Evolutionary conservation across 164 flowering plant genomes (phyloP), one percentile per base, ranked within the genome.

Genomic region (Macadamia integrifolia): DNA sequence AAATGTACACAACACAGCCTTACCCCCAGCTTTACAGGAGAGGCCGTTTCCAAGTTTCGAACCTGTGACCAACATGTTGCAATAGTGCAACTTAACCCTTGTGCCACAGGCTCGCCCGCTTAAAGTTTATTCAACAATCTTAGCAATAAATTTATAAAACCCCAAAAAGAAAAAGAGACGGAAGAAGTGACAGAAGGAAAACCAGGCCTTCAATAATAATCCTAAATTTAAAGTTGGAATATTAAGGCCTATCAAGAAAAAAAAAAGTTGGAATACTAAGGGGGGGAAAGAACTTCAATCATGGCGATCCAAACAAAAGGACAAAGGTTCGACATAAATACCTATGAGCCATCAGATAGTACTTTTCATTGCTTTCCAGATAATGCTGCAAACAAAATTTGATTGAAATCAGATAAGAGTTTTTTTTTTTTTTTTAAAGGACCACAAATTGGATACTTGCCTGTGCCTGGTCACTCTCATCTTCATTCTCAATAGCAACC

Each of bases 261-360:
- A 23, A 23, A 23, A 35, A 35, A 35, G 40, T 35, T 35, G 40
- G 40, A 35, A 35, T 35, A 35, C 40, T 35, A 35, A 0, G 40
- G 40, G 40, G 0, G 40, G 40, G 40, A 35, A 35, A 35, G 40
- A 35, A 35, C 40, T 35, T 35, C 40, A 35, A 23, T 35, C 40
- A 35, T 35, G 40, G 3, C 5, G 40, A 67, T 43, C 3, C 9
- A 53, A 67, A 15, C 6, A 67, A 55, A 56, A 46, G 50, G 49
- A 61, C 32, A 40, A 53, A 52, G 52, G 14, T 23, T 44, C 9
- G 42, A 50, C 9, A 42, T 43, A 62, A 14, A 35, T 82, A 94
- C 99, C 99, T 94, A 74, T 94, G 99, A 73, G 99, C 99, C 90
- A 92, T 88, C 83, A 83, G 55, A 79, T 94, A 94, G 83, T 94